Base-by-base conservation (phyloP, 2,329 filamentous ascomycete species). In the Sclerotinia borealis region DNA sequence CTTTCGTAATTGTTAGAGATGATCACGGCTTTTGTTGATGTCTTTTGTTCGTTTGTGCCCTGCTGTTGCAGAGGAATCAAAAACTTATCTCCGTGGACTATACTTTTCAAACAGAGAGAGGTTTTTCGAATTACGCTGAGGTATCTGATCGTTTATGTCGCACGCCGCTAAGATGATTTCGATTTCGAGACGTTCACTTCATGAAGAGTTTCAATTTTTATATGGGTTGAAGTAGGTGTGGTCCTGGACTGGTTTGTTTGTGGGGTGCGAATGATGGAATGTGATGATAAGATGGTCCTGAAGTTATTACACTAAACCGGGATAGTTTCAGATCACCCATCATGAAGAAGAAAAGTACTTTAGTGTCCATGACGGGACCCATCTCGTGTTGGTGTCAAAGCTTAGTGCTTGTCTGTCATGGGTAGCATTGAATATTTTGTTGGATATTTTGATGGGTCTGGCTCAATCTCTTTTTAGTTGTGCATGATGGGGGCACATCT, bases 371-470 rank as follows among this genome's bases (percentile, higher is more conserved):
- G 66, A 77, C 78, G 82, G 91, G 91, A 92, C 90, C 90, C 92
- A 91, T 92, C 90, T 85, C 75, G 88, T 84, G 90, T 92, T 92
- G 90, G 90, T 80, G 88, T 96, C 91, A 96, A 92, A 92, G 91
- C 81, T 87, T 92, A 80, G 91, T 82, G 84, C 91, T 93, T 93
- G 90, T 93, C 91, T 73, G 68, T 66, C 25, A 64, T 69, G 69
- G 68, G 68, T 68, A 66, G 68, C 67, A 65, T 63, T 61, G 56
- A 61, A 45, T 61, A 27, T 41, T 63, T 61, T 70, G 66, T 67
- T 56, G 41, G 59, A 63, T 50, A 63, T 60, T 54, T 67, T 36
- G 54, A 50, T 25, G 27, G 50, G 58, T 37, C 47, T 39, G 31
- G n/a, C 17, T 65, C 51, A 60, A 41, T 63, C 64, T 49, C 54